phyloP scores from a whole-genome alignment of 345 rosid genomes.

The Eucalyptus polyanthemos region DNA sequence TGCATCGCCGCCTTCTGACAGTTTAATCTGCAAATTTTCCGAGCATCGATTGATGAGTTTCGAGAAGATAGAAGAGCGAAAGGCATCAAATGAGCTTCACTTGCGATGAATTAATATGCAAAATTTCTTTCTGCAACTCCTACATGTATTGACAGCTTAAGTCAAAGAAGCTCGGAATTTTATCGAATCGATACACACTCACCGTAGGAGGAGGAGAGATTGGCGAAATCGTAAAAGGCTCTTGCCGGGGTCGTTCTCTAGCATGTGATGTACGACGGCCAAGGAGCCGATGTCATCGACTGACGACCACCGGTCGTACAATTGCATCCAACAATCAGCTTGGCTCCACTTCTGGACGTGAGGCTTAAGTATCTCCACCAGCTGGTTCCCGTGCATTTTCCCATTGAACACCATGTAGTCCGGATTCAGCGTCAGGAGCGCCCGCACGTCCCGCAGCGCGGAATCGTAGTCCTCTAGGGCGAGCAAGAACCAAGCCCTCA shows the following conservation, averaged over 20 bases:
- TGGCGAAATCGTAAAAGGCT: slow-evolving; percentile 85
- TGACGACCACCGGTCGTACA: slow-evolving; percentile 86
- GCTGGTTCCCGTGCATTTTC: slow-evolving; percentile 53
- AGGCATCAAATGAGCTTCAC: background rate
- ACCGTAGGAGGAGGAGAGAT: slow-evolving; percentile 91
- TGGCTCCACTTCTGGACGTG: slow-evolving; percentile 69
- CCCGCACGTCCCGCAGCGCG: slow-evolving; percentile 73
- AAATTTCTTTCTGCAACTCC: background rate
- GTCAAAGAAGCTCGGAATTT: background rate
- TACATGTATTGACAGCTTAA: background rate
- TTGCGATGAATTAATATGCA: background rate
- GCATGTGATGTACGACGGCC: slow-evolving; percentile 90
- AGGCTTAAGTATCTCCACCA: slow-evolving; percentile 68
- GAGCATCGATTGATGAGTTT: background rate
- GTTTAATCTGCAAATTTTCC: slow-evolving; percentile 36
- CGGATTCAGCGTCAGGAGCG: slow-evolving; percentile 76
- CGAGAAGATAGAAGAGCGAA: background rate
- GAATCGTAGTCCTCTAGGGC: slow-evolving; percentile 71
- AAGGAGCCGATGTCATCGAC: slow-evolving; percentile 95
- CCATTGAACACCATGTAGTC: slow-evolving; percentile 65
- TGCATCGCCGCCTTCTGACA: slow-evolving; percentile 97
- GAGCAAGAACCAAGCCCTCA: slow-evolving; percentile 81
- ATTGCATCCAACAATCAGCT: slow-evolving; percentile 97
- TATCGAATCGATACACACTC: background rate
- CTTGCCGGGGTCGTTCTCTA: slow-evolving; percentile 75